Conservation (phyloP, 192 early-diverging fungal species). For the Piromyces sp. region DNA sequence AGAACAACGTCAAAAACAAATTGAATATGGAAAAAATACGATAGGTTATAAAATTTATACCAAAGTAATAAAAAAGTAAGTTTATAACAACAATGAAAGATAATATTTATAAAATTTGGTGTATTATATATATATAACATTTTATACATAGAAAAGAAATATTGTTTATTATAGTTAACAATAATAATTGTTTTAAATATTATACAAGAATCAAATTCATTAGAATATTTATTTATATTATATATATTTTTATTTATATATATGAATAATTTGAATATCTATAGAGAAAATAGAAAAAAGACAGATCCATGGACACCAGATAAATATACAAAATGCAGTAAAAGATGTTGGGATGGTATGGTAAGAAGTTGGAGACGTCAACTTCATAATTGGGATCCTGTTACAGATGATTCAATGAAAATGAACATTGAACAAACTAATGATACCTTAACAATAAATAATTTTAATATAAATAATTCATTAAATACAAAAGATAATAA, state of each 20-base stretch:
- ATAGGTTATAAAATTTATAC: slow-evolving; percentile 22
- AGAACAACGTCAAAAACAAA: slow-evolving; percentile 36
- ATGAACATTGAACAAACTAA: not conserved
- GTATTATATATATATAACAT: no score
- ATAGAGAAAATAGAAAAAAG: slow-evolving; percentile 11
- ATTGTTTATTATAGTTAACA: no score
- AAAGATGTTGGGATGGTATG: slow-evolving; percentile 29
- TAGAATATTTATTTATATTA: no score
- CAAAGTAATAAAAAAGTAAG: slow-evolving; percentile 13
- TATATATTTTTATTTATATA: no score
- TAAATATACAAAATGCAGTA: slow-evolving; percentile 24
- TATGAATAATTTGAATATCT: not conserved
- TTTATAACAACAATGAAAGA: no score
- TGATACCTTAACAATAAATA: not conserved
- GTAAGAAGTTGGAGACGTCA: slow-evolving; percentile 23
- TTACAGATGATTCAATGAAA: not conserved
- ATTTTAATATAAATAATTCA: not conserved
- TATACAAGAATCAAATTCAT: no score
- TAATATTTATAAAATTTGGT: no score
- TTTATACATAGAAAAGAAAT: no score
- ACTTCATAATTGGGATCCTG: slow-evolving; percentile 19
- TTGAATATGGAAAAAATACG: slow-evolving; percentile 38
- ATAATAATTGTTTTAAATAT: no score
- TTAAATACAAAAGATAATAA: not conserved
- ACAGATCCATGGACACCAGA: slow-evolving; percentile 26